Evolutionary conservation across 106 monocot genomes (phyloP).

Genomic region (Phalaenopsis equestris): DNA sequence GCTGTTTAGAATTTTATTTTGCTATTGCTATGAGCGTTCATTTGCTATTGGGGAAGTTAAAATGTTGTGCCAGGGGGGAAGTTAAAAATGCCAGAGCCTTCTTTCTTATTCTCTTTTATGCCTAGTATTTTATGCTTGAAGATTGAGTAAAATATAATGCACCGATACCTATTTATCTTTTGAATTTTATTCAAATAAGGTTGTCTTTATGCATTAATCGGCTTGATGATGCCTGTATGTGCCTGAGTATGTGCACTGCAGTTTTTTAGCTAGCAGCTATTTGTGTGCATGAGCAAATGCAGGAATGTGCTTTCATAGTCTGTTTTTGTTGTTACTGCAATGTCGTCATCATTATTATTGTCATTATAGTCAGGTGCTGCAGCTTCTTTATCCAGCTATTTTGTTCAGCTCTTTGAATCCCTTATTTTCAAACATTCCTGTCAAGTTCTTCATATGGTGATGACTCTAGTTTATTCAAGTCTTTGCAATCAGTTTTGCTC

Average conservation of each 20-base stretch:
- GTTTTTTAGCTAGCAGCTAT: neutral
- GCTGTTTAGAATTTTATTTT: too few relatives aligned
- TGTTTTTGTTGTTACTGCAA: neutral
- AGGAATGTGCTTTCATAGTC: neutral
- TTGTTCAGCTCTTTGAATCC: neutral
- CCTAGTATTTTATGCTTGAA: too few relatives aligned
- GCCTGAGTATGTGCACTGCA: too few relatives aligned
- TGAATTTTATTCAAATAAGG: neutral
- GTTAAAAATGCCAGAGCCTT: too few relatives aligned
- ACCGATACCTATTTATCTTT: neutral
- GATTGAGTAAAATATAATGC: neutral
- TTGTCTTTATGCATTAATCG: neutral
- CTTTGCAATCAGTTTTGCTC: neutral
- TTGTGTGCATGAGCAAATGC: neutral
- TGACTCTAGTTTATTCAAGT: neutral
- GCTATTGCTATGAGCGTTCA: too few relatives aligned
- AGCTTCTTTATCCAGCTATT: neutral
- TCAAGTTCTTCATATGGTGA: neutral
- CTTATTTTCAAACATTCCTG: neutral
- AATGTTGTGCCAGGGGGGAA: too few relatives aligned
- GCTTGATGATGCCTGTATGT: neutral
- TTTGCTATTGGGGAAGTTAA: too few relatives aligned
- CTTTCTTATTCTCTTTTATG: too few relatives aligned
- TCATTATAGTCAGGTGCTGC: neutral
- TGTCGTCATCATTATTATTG: neutral